Percentiles rank a stretch among this genome's conserved stretches.
Evolutionary conservation across 352 stramenopile species (phyloP).

Genomic region (Pythium coloratum): DNA sequence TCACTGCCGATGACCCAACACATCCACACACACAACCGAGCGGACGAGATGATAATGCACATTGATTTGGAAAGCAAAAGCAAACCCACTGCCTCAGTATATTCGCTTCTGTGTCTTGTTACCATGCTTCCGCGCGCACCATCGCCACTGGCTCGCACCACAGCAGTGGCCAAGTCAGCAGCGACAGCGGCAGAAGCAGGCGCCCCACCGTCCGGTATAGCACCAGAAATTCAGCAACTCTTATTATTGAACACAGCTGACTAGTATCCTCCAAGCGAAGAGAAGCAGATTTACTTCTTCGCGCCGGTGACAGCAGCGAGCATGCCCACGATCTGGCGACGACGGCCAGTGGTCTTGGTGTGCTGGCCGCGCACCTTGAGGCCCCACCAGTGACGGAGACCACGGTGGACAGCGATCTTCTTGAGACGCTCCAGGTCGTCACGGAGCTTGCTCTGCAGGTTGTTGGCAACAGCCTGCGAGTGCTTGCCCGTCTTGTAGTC

Average conservation of each 20-base stretch:
- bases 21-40: too few relatives aligned
- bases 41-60: constrained; percentile 11
- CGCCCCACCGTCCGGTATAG: constrained; percentile 37
- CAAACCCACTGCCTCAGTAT: constrained; percentile 28
- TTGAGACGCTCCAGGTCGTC: constrained; percentile 99
- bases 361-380: constrained; percentile 99
- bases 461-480: constrained; percentile 98
- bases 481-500: constrained; percentile 99
- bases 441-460: constrained; percentile 98
- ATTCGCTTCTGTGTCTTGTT: constrained; percentile 29
- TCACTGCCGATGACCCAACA: too few relatives aligned
- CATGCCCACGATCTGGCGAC: constrained; percentile 80
- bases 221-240: constrained; percentile 67
- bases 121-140: constrained; percentile 7
- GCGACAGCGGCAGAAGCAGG: constrained; percentile 17
- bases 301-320: constrained; percentile 41
- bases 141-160: constrained; percentile 6
- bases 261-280: constrained; percentile 29
- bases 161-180: background rate
- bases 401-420: constrained; percentile 99
- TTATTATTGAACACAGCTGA: constrained; percentile 44
- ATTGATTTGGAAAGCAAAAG: constrained; percentile 26
- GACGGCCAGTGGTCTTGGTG: constrained; percentile 99
- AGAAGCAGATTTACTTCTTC: constrained; percentile 70
- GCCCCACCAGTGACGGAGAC: constrained; percentile 99